Base-by-base conservation (phyloP, 2,329 filamentous ascomycete genomes). In the Aspergillus ruber region DNA sequence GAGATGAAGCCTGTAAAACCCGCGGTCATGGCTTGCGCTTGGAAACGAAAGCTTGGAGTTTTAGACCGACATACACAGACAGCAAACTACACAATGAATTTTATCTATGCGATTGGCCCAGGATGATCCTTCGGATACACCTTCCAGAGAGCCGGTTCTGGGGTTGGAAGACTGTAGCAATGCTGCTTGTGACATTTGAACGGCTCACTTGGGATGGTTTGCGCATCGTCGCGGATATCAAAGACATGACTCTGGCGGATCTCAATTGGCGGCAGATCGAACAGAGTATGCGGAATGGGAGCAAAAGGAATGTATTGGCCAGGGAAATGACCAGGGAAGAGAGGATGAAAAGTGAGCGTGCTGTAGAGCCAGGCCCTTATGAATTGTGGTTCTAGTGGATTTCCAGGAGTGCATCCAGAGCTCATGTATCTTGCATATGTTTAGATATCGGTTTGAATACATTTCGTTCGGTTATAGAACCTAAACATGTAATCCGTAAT, bases 151-250 rank as follows among this genome's bases (percentile, higher is more conserved):
- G 51, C 17, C 49, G 59, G 13, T 52, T 58, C 27, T 50, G 50
- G 12, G 51, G 54, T 2, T 64, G 59, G 61, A 60, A 56, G 48
- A 64, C 61, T 0, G 57, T 58, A n/a, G 57, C 59, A 1, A 45
- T 65, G 21, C 56, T 64, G n/a, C 43, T 62, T 32, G 51, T 45
- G 46, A 62, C 61, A 0, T 65, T 62, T 20, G 48, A 55, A 10
- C 50, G 52, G 20, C 59, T 65, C 20, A 50, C 54, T 1, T 25
- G 44, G 3, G 50, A 49, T 4, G 56, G 56, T 12, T 60, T 57
- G 56, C 52, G 56, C 29, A 48, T 52, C 15, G 46, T 66, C 23
- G 50, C 55, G 2, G 47, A 43, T 13, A 49, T 56, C 40, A 46
- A 53, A n/a, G 47, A 52, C 8, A 38, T 46, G 3, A 44, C 51